phyloP scores from a whole-genome alignment of 257 asterid species.

The Nicotiana tabacum region DNA sequence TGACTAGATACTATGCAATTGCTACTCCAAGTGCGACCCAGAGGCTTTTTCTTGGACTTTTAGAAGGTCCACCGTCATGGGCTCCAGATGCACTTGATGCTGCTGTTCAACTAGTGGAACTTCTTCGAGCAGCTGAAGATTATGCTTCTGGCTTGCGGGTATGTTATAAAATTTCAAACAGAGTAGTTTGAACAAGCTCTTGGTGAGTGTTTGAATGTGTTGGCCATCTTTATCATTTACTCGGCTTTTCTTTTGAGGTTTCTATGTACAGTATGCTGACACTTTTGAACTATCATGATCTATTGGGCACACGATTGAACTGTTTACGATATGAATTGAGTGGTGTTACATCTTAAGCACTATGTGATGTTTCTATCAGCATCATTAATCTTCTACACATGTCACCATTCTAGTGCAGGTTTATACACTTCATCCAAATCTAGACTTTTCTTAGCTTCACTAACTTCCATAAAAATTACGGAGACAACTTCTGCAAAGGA shows the following conservation, averaged over 20 bases:
- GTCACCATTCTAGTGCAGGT: not conserved
- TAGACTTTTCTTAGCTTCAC: not conserved
- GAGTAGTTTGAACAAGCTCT: conserved; percentile 13
- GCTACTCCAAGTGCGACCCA: conserved; percentile 99
- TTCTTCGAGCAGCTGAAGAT: conserved; percentile 98
- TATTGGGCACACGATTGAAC: not conserved
- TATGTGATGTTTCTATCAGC: not conserved
- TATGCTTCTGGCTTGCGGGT: conserved; percentile 95
- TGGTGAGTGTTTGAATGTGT: conserved; percentile 23
- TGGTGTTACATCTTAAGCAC: not conserved
- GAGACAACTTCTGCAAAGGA: not conserved
- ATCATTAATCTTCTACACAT: not conserved
- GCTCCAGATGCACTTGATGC: conserved; percentile 99
- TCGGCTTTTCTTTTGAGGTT: not conserved
- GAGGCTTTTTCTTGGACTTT: conserved; percentile 92
- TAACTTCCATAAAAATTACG: not conserved
- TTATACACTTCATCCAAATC: not conserved
- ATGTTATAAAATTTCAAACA: conserved; percentile 6
- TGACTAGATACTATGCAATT: conserved; percentile 78
- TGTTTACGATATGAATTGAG: not conserved
- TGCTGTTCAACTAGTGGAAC: conserved; percentile 97
- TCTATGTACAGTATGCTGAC: not conserved
- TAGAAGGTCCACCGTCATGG: conserved; percentile 99
- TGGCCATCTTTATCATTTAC: not conserved
- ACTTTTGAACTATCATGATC: not conserved